Evolutionary conservation across 495 filamentous ascomycete species (phyloP), one percentile per base, ranked within the genome.

Genomic region (Tetracladium setigerum): DNA sequence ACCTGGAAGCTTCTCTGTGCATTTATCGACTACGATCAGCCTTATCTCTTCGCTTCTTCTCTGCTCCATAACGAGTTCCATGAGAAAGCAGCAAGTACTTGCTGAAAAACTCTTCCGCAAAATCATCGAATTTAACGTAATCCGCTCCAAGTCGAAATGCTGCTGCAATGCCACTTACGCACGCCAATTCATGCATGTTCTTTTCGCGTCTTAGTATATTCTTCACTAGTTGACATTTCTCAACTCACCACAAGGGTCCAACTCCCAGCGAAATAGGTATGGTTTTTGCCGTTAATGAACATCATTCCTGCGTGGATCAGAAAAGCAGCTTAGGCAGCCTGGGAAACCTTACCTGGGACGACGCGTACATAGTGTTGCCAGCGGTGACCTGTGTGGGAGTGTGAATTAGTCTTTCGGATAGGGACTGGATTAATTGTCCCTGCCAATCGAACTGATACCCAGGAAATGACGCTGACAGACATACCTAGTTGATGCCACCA

Each of bases 161-260:
- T 1, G 86, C 86, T 13, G 86, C 82, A 33, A 91, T 83, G 0
- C 87, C 87, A 47, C 79, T 83, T 33, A 91, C 79, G 39, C 79
- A 78, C 0, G 87, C 87, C 22, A 87, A 74, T 57, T 94, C 87
- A 49, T 94, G 87, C 67, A 86, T 85, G 52, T 94, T 94, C 61
- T 78, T 35, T 14, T 22, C 10, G 11, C 27, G 4, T 14, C 37
- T 45, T 31, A 55, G 38, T 8, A 49, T 39, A 2, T 24, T n/a
- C 19, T 32, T 17, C 33, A 15, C 7, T 16, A 8, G 27, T 24
- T 3, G 30, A 49, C 31, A 22, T 6, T 11, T 16, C 7, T n/a
- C 24, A 27, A 73, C 73, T 58, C 55, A 78, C 73, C 52, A 91
- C 79, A 63, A 94, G 64, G 1, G 87, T 91, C 87, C 87, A 94